Base-by-base conservation (phyloP, 2,329 filamentous ascomycete species). In the Clonostachys sp. region DNA sequence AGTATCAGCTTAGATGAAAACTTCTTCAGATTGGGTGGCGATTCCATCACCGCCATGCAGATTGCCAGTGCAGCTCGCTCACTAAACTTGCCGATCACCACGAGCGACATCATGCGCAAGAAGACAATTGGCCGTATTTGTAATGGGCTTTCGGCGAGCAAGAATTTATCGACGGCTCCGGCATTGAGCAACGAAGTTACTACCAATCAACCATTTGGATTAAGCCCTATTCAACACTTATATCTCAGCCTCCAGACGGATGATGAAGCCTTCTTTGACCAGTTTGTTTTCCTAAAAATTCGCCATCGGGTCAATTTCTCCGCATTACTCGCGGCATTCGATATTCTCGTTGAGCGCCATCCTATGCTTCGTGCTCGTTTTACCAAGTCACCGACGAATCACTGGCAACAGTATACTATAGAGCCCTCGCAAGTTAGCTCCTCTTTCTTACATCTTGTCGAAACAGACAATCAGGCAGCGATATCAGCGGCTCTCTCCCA, bases 11-110 rank as follows among this genome's bases (percentile, higher is more conserved):
- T 57, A 3, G 63, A 72, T 6, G 65, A 72, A 50, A 71, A 68
- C 54, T 75, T 75, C 55, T 73, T 75, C 60, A 61, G 61, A 1
- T 59, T 73, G 0, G 72, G 72, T 8, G 72, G 72, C 18, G 70
- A 74, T 51, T 74, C 72, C 1, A 61, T 74, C 3, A 48, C 62
- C 4, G 71, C 71, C 2, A 78, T 76, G 68, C 68, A 65, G 44
- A 66, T 48, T 49, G 43, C 30, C n/a, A 36, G 57, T 57, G 4
- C n/a, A 34, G 34, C 43, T 36, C 43, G 43, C 16, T 62, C 60
- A 4, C 55, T 57, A 17, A 64, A 63, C 6, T 55, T 75, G n/a
- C 53, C 61, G 0, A 55, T 77, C 20, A 24, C 20, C 5, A 24
- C 20, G 20, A 24, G 20, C 20, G 20, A 24, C 20, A 24, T 24